Conservation (phyloP, 2,329 filamentous ascomycete species). For the Paraphaeosphaeria minitans region DNA sequence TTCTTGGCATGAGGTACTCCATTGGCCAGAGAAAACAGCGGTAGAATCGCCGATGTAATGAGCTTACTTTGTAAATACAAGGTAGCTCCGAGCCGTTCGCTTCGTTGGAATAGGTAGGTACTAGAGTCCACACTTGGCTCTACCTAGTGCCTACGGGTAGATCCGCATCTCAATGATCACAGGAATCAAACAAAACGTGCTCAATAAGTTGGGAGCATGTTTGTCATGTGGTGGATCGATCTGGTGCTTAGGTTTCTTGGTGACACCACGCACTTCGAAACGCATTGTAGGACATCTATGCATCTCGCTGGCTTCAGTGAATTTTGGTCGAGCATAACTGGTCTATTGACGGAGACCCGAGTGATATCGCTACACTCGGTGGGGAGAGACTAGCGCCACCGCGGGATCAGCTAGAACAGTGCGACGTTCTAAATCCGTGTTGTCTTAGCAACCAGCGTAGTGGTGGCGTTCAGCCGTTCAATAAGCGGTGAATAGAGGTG, state of each 20-base stretch:
- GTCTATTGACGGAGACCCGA: background rate
- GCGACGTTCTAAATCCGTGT: background rate
- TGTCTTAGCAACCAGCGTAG: slow-evolving; percentile 1
- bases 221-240: background rate
- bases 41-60: background rate
- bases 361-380: background rate
- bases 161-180: background rate
- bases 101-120: background rate
- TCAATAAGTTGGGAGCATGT: background rate
- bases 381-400: background rate
- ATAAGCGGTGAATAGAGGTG: background rate
- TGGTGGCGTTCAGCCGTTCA: slow-evolving; percentile 2
- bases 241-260: background rate
- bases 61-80: background rate
- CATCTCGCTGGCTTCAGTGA: background rate
- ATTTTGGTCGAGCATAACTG: background rate
- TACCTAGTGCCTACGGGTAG: background rate
- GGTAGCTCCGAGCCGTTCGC: background rate
- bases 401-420: background rate
- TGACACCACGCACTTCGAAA: background rate
- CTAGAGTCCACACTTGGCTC: background rate
- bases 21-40: background rate
- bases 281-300: background rate
- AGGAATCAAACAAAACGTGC: background rate
- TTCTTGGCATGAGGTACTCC: background rate